Base-by-base conservation (phyloP, 352 stramenopile genomes). In the Globisporangium sylvaticum region DNA sequence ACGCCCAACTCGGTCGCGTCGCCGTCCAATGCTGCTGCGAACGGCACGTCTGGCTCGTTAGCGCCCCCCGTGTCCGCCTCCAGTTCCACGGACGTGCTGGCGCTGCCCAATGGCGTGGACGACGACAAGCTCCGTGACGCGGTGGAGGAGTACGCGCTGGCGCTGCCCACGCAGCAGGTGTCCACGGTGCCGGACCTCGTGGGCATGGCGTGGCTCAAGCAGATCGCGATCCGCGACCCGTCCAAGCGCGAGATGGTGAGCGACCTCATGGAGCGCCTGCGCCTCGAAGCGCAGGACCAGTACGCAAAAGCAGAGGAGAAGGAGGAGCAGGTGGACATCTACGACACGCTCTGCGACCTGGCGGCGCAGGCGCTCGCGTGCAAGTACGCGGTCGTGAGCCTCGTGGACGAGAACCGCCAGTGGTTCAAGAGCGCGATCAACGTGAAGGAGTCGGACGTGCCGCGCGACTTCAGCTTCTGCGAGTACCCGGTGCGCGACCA, bases 351-450 rank as follows among this genome's bases (percentile, higher is more conserved):
- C 9, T 93, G 84, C 55, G 84, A 93, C 52, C 66, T 95, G 42
- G 87, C 87, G 3, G 84, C 84, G 4, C 83, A 93, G 72, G 87
- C 85, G 10, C 69, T 95, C 50, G 68, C 78, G 12, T 93, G 84
- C 70, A 92, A 90, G 61, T 93, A 88, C 62, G 87, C 87, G 8
- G 84, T 91, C 18, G 87, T 95, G 53, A 92, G 82, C 62, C 74
- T 98, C 20, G 81, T 98, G 25, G 96, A 98, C 79, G 81, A 97
- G 64, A 95, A 97, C 59, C 85, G 94, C 22, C 93, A 98, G 77
- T 98, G 95, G 93, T 98, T 98, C 75, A 96, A 97, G 76, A 96
- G 86, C 62, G 78, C 88, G 24, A 79, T 92, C 31, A 89, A 91
- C 60, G 83, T 94, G 25, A 69, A 81, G 39, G 84, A 94, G 68